Conservation (phyloP, 2,329 filamentous ascomycete species). For the Arthrobotrys pseudoclavata region DNA sequence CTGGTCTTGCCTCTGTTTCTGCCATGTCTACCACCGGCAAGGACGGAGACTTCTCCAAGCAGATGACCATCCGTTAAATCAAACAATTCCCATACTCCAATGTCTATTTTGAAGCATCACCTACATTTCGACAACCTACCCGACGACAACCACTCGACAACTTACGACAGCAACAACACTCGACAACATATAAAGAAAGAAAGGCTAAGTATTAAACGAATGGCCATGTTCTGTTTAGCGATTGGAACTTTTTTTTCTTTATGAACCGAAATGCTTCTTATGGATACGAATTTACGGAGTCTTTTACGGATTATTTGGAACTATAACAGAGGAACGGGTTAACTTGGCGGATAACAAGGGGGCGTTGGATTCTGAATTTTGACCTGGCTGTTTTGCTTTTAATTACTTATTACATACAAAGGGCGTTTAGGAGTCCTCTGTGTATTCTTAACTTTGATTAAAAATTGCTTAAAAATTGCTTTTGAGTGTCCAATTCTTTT, state of each 20-base stretch:
- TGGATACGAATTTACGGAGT: slow-evolving; percentile 54
- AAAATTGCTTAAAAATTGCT: slow-evolving; percentile 18
- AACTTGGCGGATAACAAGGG: slow-evolving; percentile 12
- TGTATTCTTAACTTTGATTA: slow-evolving; percentile 45
- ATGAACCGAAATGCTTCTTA: slow-evolving; percentile 54
- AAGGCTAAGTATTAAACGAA: slow-evolving; percentile 60
- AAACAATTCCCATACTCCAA: slow-evolving; percentile 14
- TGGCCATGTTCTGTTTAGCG: slow-evolving; percentile 46
- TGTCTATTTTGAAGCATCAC: slow-evolving; percentile 49
- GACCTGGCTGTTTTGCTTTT: slow-evolving; percentile 10
- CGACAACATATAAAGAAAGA: slow-evolving; percentile 39
- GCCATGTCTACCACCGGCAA: slow-evolving; percentile 72
- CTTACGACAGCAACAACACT: slow-evolving; percentile 2
- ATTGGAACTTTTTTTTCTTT: slow-evolving; percentile 34
- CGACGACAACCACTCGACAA: slow-evolving; percentile 40
- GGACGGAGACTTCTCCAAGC: slow-evolving; percentile 84
- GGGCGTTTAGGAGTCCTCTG: slow-evolving; percentile 51
- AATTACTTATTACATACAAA: slow-evolving; percentile 17
- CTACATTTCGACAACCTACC: slow-evolving; percentile 14
- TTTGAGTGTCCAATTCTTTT: background rate
- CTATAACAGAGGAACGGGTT: background rate
- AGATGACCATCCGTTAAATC: slow-evolving; percentile 88
- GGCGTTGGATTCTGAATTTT: slow-evolving; percentile 26
- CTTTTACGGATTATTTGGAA: slow-evolving; percentile 30
- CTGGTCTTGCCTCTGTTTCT: slow-evolving; percentile 66